Base-by-base conservation (phyloP, 495 filamentous ascomycete genomes). In the Penicillium canescens region DNA sequence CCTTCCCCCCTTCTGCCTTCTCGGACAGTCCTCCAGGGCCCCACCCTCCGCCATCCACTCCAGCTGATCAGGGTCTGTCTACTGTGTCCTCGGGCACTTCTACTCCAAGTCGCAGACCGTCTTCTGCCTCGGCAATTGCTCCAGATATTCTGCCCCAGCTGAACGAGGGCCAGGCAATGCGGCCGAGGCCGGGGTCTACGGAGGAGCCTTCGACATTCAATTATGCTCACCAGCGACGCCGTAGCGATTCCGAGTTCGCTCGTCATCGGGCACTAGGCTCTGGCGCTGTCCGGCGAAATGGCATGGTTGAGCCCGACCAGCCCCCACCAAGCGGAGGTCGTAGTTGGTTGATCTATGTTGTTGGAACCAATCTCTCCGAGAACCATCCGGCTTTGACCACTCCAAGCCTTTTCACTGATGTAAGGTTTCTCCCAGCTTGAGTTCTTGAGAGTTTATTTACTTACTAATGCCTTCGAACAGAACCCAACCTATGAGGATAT, bases 401-500 rank as follows among this genome's bases (percentile, higher is more conserved):
- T 5, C 87, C 87, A 16, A 88, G 86, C 55, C 70, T 91, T 10
- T 91, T 90, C 66, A 90, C 87, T 21, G 87, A 91, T 71, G 82
- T 85, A 77, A 67, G 78, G 31, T 14, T 34, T 2, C 36, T 26
- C 10, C 42, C 24, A 1, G 31, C 36, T 43, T 43, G 10, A 34
- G 42, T 24, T 5, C 28, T 31, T 31, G 16, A 21, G 12, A 42
- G 28, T 23, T 24, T 45, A 36, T 35, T 55, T 31, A 11, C 51
- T 55, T 31, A 11, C 51, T 63, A 46, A 69, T 48, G 42, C 26
- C 42, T 36, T 54, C 18, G 23, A 52, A 16, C 50, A 86, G 82
- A 86, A 86, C 50, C 87, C 87, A 16, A 88, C 87, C 2, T 90
- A 91, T 56, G 87, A 91, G 67, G 87, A 91, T 59, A 90, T 91